Evolutionary conservation across 495 filamentous ascomycete species (phyloP), one percentile per base, ranked within the genome.

Genomic region (Penicillium lagena): DNA sequence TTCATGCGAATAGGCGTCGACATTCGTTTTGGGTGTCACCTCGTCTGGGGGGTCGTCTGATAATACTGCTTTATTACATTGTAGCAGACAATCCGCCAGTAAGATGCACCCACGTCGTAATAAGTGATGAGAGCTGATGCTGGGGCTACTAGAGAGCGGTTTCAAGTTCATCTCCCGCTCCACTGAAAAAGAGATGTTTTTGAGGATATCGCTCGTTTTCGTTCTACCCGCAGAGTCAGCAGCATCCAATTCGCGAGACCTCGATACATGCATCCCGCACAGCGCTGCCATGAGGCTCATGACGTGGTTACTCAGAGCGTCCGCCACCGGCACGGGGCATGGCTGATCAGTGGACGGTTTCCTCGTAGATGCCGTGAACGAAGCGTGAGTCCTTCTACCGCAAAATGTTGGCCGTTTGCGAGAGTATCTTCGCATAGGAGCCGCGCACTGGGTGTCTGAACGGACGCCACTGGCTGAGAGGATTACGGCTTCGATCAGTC

Each of bases 201-300:
- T 46, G 15, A 71, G 46, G 7, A 63, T 54, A 12, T 63, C 45
- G 29, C 60, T 45, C 12, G 66, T 56, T 50, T 58, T 58, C 27
- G 57, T 49, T 10, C 54, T 52, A 14, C 49, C 43, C 9, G 31
- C 15, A 9, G 37, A 45, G 7, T 61, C 46, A 10, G 28, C 32
- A 2, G 43, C 32, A 30, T 42, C 47, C n/a, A 47, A 11, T 6
- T 50, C 45, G 42, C 61, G 60, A 43, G 62, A 66, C 22, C 68
- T 62, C 14, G 64, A 61, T 27, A 71, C 63, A 37, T 62, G 64
- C 61, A 73, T 71, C 8, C 67, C 66, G 42, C 70, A 72, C 33
- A 73, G 52, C 4, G 65, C 66, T 36, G 55, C 60, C 27, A 70
- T 46, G 10, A 73, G 58, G 46, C 70, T 73, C n/a, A 59, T 56